Base-by-base conservation (phyloP, 2,329 filamentous ascomycete genomes). In the Gremmenia infestans region DNA sequence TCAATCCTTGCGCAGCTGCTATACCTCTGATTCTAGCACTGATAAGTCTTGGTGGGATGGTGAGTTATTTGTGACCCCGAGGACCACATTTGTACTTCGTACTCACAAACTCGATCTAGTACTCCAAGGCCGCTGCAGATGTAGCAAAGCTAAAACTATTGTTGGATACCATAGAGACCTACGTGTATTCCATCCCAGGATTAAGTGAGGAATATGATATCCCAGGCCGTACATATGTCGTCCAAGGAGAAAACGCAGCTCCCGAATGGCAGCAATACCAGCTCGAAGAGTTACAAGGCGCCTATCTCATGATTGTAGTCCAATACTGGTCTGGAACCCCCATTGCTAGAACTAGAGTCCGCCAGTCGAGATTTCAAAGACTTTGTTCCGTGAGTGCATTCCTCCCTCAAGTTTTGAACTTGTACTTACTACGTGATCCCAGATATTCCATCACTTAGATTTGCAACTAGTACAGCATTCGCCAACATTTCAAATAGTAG, bases 241-340 rank as follows among this genome's bases (percentile, higher is more conserved):
- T 58, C 35, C 61, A 61, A 9, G 56, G 54, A 25, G 63, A 65
- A 14, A 48, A 61, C 9, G 42, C 62, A 23, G 60, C 65, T 7
- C 55, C 56, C n/a, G 62, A 66, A 52, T 68, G 65, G 66, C 66
- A 65, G 48, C 66, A 67, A 47, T 67, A 65, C 35, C 65, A 67
- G 40, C 35, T 70, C 4, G 64, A 69, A 47, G 67, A 70, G 46
- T 49, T 70, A 22, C 68, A 70, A 52, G 67, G 67, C 12, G 66
- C 64, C 0, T 68, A 69, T 60, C 62, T 70, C 9, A 64, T 67
- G 57, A 60, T 68, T 53, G 61, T 69, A 23, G 40, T 68, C 19
- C 68, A 70, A 55, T 68, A 65, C 35, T 70, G 67, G 68, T 63
- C 62, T 28, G 68, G 67, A 12, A 68, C 63, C 39, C 46, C 59